Evolutionary conservation across 306 rosid genomes (phyloP).

Genomic region (Datisca glomerata): DNA sequence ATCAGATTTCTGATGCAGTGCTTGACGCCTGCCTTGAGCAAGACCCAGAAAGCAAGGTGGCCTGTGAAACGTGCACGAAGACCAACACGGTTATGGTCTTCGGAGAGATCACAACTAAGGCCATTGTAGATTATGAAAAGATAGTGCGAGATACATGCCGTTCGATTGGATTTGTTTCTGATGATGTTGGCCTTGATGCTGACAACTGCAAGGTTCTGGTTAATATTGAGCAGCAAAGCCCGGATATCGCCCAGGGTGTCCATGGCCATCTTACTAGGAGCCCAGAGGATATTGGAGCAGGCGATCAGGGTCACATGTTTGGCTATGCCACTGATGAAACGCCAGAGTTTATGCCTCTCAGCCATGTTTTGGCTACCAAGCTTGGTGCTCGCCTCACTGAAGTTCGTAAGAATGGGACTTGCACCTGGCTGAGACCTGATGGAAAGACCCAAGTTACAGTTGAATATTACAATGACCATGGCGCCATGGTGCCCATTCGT

Average conservation of each 20-base stretch:
- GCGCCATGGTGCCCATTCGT: slow-evolving; percentile 11
- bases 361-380: slow-evolving; percentile 13
- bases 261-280: slow-evolving; percentile 26
- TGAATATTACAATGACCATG: slow-evolving; percentile 10
- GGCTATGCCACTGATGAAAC: slow-evolving; percentile 35
- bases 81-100: slow-evolving; percentile 28
- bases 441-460: slow-evolving; percentile 16
- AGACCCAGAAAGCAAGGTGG: slow-evolving; percentile 32
- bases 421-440: slow-evolving; percentile 15
- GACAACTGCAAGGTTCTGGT: slow-evolving; percentile 33
- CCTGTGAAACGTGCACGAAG: slow-evolving; percentile 30
- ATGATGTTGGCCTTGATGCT: slow-evolving; percentile 33
- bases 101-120: slow-evolving; percentile 38
- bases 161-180: slow-evolving; percentile 22
- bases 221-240: slow-evolving; percentile 16
- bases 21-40: slow-evolving; percentile 30
- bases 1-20: slow-evolving; percentile 25
- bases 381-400: slow-evolving; percentile 12
- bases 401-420: slow-evolving; percentile 11
- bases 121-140: slow-evolving; percentile 25
- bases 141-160: slow-evolving; percentile 35
- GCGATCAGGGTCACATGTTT: slow-evolving; percentile 28
- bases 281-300: slow-evolving; percentile 29
- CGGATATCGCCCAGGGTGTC: slow-evolving; percentile 19
- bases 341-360: slow-evolving; percentile 12